Evolutionary conservation across 2,329 filamentous ascomycete species (phyloP).

Genomic region (Cladophialophora exuberans): DNA sequence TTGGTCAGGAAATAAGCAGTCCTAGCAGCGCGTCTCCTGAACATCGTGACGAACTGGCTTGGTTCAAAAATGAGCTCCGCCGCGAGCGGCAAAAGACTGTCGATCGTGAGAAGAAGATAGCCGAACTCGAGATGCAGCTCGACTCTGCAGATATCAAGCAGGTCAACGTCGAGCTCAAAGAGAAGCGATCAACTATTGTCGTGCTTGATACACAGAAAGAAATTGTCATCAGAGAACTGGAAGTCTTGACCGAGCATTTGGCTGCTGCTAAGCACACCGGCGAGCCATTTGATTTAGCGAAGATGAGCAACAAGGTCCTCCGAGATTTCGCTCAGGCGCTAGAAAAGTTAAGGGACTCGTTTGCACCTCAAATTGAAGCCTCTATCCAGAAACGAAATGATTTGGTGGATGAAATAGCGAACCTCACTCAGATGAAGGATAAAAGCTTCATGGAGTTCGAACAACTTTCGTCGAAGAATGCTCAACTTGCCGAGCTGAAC

Average conservation of each 20-base stretch:
- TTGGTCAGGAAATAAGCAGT: conserved; percentile 67
- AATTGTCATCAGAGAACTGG: conserved; percentile 89
- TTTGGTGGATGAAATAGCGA: conserved; percentile 80
- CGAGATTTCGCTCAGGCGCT: conserved; percentile 66
- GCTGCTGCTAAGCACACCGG: conserved; percentile 83
- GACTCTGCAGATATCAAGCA: conserved; percentile 68
- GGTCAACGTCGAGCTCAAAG: conserved; percentile 82
- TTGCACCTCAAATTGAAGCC: conserved; percentile 75
- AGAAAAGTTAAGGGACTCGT: conserved; percentile 77
- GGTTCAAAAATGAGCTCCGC: conserved; percentile 72
- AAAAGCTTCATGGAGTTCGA: conserved; percentile 95
- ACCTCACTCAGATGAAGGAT: conserved; percentile 82
- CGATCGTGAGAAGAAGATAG: conserved; percentile 83
- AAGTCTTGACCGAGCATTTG: conserved; percentile 85
- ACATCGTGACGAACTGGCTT: conserved; percentile 63
- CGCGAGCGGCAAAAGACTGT: conserved; percentile 83
- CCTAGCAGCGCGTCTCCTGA: conserved; percentile 66
- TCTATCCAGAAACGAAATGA: conserved; percentile 86
- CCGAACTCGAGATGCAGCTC: conserved; percentile 69
- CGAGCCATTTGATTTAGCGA: conserved; percentile 75
- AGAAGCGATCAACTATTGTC: conserved; percentile 95
- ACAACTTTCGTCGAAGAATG: conserved; percentile 90
- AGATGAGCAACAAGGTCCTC: conserved; percentile 65
- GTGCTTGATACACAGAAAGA: conserved; percentile 92
- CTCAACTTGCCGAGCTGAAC: conserved; percentile 91